phyloP scores from a whole-genome alignment of 2,329 filamentous ascomycete genomes.

The Blastomyces gilchristii region DNA sequence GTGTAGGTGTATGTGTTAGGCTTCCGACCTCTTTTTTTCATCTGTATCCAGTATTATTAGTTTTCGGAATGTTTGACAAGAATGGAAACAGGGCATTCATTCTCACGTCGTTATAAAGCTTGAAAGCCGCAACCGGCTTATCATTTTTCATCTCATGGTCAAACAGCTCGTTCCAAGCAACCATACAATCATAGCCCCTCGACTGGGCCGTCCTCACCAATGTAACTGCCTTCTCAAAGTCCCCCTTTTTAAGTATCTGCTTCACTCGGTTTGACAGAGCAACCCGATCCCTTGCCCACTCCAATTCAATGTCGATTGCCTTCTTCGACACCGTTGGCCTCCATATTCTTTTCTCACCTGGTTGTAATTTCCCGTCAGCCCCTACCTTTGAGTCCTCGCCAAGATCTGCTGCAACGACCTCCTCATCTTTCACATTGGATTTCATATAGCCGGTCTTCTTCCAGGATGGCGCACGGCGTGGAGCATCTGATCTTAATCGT shows the following conservation, averaged over 20 bases:
- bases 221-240: conserved; percentile 56
- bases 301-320: conserved; percentile 46
- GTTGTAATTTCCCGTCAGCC: not conserved
- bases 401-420: not conserved
- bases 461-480: not conserved
- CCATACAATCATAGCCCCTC: conserved; percentile 52
- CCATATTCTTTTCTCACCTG: not conserved
- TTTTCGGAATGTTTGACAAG: not conserved
- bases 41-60: conserved; percentile 41
- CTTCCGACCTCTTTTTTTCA: conserved; percentile 83
- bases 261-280: conserved; percentile 61
- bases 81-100: conserved; percentile 15
- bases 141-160: conserved; percentile 55
- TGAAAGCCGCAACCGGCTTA: conserved; percentile 56
- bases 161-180: conserved; percentile 84
- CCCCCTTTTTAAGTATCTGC: conserved; percentile 47
- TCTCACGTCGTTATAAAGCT: conserved; percentile 77
- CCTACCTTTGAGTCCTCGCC: not conserved
- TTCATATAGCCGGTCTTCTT: not conserved
- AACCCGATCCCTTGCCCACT: conserved; percentile 58
- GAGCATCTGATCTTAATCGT: not conserved
- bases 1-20: conserved; percentile 80
- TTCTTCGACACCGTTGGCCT: conserved; percentile 15
- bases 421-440: not conserved
- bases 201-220: conserved; percentile 58